phyloP scores from a whole-genome alignment of 805 yeast genomes.

The Starmerella gropengiesseri region DNA sequence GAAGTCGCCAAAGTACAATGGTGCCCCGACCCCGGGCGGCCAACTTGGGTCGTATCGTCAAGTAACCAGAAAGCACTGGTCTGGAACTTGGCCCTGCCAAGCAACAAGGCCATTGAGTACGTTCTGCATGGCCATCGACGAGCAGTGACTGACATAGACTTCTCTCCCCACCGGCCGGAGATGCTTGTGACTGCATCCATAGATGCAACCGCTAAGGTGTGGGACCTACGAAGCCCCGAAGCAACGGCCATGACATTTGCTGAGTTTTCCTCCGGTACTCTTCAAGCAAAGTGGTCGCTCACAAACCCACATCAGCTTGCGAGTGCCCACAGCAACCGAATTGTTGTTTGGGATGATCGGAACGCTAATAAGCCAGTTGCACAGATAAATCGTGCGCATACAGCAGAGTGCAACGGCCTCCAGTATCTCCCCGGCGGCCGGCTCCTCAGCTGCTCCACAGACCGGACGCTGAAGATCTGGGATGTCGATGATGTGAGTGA shows the following conservation, averaged over 20 bases:
- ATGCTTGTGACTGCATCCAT: slow-evolving; percentile 84
- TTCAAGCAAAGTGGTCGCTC: slow-evolving; percentile 90
- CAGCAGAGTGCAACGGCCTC: slow-evolving; percentile 78
- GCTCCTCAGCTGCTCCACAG: slow-evolving; percentile 77
- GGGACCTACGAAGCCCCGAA: slow-evolving; percentile 53
- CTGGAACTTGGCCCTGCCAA: slow-evolving; percentile 75
- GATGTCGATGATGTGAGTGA: slow-evolving; percentile 25
- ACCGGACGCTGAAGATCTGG: slow-evolving; percentile 77
- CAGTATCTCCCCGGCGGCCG: slow-evolving; percentile 63
- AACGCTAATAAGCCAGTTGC: slow-evolving; percentile 68
- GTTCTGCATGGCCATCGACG: slow-evolving; percentile 82
- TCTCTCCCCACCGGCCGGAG: slow-evolving; percentile 80
- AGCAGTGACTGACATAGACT: slow-evolving; percentile 92
- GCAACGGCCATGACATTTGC: slow-evolving; percentile 46
- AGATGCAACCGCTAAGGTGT: slow-evolving; percentile 72
- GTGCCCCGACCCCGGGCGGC: slow-evolving; percentile 82
- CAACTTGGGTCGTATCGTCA: slow-evolving; percentile 86
- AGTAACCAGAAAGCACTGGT: slow-evolving; percentile 90
- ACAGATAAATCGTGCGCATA: slow-evolving; percentile 54
- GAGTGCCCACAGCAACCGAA: slow-evolving; percentile 69
- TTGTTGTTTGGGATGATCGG: slow-evolving; percentile 81
- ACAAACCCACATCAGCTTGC: slow-evolving; percentile 68
- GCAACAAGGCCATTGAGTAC: slow-evolving; percentile 68
- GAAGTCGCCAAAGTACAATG: slow-evolving; percentile 98
- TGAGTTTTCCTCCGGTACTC: slow-evolving; percentile 92